Base-by-base conservation (phyloP, 441 rosid species). In the Pelargonium cotyledonis region DNA sequence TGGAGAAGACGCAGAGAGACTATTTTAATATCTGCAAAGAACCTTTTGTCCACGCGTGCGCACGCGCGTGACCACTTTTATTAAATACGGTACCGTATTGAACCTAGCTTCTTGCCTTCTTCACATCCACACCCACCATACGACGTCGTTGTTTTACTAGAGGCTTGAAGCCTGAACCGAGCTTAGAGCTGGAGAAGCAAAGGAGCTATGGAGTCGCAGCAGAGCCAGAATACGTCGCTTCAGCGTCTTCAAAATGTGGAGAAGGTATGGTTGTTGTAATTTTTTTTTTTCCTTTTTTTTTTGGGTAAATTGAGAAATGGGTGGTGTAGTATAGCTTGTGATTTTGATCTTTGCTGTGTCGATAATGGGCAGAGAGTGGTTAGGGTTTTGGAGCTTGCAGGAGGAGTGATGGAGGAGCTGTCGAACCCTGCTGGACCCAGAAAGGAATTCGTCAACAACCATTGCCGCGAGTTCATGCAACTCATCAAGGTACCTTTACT, bases 391-490 rank as follows among this genome's bases (percentile, higher is more conserved):
- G 97, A 94, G 76, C 75, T 91, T 64, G 96, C 92, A 5, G 92
- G 97, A 62, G 95, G 86, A 51, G 95, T 94, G n/a, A 89, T 91
- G 98, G 96, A 91, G 43, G 96, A 89, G 65, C 78, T 94, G 0
- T 80, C 97, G 12, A 84, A 77, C 62, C 85, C 97, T 2, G 78
- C 83, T 1, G 98, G 95, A 5, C 97, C 98, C 16, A 86, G 85
- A 70, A 89, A 86, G 71, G 98, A 94, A 66, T 77, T 80, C 65
- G 81, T 94, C 84, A 85, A 85, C 79, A 86, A 79, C 74, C 91
- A 88, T 74, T 93, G 98, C 82, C 83, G 89, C 16, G 97, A 93
- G 68, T 91, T 94, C 76, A 94, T 91, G 99, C 93, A 94, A 74
- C 85, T 85, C 73, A 94, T 94, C 72, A 91, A 94, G 95, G 96